Evolutionary conservation across 805 yeast species (phyloP), one percentile per base, ranked within the genome.

Genomic region (Barnettozyma botsteinii): DNA sequence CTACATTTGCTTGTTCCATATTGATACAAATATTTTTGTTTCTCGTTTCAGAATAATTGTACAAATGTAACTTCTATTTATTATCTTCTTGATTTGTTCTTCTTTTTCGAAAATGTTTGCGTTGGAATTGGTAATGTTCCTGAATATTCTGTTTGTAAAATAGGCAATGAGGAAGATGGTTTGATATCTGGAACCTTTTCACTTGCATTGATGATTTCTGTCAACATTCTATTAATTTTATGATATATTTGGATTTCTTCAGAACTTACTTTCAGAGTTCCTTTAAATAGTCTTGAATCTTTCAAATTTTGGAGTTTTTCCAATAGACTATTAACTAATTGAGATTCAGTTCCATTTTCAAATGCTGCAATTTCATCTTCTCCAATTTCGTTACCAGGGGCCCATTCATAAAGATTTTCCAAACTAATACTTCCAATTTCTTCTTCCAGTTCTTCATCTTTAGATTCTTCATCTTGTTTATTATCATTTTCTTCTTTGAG

Each of bases 71-170:
- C n/a, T n/a, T n/a, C n/a, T n/a, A n/a, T n/a, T 27, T 27, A 42
- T 46, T 48, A 44, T 42, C 50, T 48, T 40, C 43, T 38, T 5
- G 49, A 21, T 35, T 55, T 55, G 17, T 49, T 41, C 33, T 53
- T 55, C 36, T 47, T 49, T 18, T 46, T 31, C 26, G 38, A 31
- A 21, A 29, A 22, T n/a, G 41, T 40, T 24, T 55, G 59, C 4
- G 69, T 57, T 5, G 71, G 63, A 2, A 85, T 83, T 1, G 96
- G 96, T 53, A 89, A 69, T 1, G 82, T 72, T 34, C 97, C 97
- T 27, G 74, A 64, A 54, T 85, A 88, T 48, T 81, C 85, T 19
- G 79, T 74, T 55, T 78, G 78, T 41, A 84, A 69, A 1, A 84
- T 80, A 1, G 96, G 95, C 34, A 89, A 57, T 19, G 61, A 61